Conservation (phyloP, 345 rosid species). For the Abelmoschus esculentus region DNA sequence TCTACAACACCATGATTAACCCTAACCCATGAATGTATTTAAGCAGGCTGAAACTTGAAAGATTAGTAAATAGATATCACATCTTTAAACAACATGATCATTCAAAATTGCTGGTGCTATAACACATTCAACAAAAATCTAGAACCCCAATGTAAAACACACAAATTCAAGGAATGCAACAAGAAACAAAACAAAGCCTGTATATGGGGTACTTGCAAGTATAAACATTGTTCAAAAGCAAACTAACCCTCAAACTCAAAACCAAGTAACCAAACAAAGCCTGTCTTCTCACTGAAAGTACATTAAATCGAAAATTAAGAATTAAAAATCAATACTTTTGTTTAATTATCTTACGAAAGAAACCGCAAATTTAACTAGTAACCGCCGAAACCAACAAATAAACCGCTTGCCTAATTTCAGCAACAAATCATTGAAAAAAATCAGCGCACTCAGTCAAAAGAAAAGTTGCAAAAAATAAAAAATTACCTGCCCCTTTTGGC, state of each 20-base stretch:
- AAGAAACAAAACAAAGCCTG: not conserved
- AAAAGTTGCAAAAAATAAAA: not conserved
- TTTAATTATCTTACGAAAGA: too few relatives aligned
- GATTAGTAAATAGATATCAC: not conserved
- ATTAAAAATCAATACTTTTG: too few relatives aligned
- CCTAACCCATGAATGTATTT: not conserved
- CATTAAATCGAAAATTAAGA: too few relatives aligned
- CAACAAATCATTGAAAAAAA: not conserved
- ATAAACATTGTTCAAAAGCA: not conserved
- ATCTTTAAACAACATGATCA: not conserved
- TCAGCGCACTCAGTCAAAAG: not conserved
- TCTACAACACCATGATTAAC: not conserved
- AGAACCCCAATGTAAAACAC: not conserved
- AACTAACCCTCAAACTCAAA: not conserved
- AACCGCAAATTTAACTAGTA: not conserved
- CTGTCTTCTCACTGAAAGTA: not conserved
- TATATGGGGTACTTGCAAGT: too few relatives aligned
- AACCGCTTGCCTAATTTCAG: not conserved
- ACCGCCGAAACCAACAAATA: not conserved
- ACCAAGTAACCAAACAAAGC: not conserved
- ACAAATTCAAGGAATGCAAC: not conserved
- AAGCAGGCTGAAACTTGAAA: not conserved
- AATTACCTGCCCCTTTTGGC: conserved; percentile 41
- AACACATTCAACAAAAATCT: not conserved
- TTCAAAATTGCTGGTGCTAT: not conserved